Percentiles rank a stretch among this genome's conserved stretches.
Conservation (phyloP, 805 yeast species). For the Candida ipomoeae region DNA sequence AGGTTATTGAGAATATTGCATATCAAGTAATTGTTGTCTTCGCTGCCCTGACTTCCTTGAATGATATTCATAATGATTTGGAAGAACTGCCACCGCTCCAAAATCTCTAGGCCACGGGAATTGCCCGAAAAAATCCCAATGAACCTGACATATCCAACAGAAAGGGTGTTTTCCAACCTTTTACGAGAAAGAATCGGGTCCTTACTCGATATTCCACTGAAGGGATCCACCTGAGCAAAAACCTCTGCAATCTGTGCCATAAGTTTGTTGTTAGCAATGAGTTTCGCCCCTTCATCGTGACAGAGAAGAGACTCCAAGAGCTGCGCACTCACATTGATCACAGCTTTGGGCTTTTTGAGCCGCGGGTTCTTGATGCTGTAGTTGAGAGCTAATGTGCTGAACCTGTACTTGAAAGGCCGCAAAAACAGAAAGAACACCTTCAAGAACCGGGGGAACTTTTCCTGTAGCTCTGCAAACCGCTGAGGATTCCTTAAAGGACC, state of each 20-base stretch:
- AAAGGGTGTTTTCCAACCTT: conserved; percentile 59
- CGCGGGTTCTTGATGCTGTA: conserved; percentile 10
- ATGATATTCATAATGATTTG: conserved; percentile 73
- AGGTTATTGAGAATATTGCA: conserved; percentile 56
- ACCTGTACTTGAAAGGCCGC: conserved; percentile 86
- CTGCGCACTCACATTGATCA: conserved; percentile 70
- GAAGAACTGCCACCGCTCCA: conserved; percentile 82
- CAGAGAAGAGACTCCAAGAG: conserved; percentile 63
- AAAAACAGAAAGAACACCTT: conserved; percentile 82
- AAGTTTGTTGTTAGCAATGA: conserved; percentile 67
- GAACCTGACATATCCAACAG: conserved; percentile 73
- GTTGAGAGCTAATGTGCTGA: conserved; percentile 34
- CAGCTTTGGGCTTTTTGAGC: conserved; percentile 49
- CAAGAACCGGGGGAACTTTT: conserved; percentile 75
- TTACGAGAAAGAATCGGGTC: conserved; percentile 69
- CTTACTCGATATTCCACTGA: conserved; percentile 64
- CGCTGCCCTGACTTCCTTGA: conserved; percentile 34
- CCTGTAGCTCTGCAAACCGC: conserved; percentile 70
- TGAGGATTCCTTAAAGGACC: conserved; percentile 77
- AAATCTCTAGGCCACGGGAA: conserved; percentile 58
- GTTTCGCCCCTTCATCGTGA: conserved; percentile 61
- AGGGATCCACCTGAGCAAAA: conserved; percentile 78
- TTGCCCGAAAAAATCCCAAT: conserved; percentile 67
- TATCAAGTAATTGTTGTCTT: conserved; percentile 46
- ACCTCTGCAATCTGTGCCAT: conserved; percentile 88